Conservation (phyloP, 2,329 filamentous ascomycete genomes). For the Dactylellina parvicollis region DNA sequence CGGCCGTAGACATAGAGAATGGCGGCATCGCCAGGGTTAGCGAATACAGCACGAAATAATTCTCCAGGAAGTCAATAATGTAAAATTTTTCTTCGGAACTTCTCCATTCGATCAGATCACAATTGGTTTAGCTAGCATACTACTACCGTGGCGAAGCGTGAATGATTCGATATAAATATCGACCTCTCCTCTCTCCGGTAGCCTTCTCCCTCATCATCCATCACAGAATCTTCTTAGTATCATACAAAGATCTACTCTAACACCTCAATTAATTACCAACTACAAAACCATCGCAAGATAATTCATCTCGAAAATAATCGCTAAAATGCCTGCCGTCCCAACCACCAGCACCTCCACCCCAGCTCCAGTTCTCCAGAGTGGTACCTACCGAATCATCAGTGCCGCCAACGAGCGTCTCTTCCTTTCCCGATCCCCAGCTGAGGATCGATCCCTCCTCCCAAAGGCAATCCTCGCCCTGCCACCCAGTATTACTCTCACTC, state of each 20-base stretch:
- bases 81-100: conserved; percentile 7
- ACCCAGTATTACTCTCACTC: neutral
- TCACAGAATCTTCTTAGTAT: neutral
- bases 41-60: neutral
- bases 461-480: conserved; percentile 32
- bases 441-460: conserved; percentile 44
- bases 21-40: neutral
- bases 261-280: neutral
- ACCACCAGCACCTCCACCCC: neutral
- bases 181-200: neutral
- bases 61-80: neutral
- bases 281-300: neutral
- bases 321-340: conserved; percentile 38
- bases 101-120: conserved; percentile 7
- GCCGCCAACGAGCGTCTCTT: conserved; percentile 8
- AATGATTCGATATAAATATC: conserved; percentile 4
- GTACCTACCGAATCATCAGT: conserved; percentile 30
- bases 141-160: too few species aligned
- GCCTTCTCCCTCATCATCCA: neutral
- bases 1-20: neutral
- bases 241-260: neutral
- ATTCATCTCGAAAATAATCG: neutral
- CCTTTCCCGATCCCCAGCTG: conserved; percentile 19
- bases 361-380: conserved; percentile 24
- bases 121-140: neutral